Evolutionary conservation across 1,284 basidiomycete genomes (phyloP).

Genomic region (Porodaedalea pini): DNA sequence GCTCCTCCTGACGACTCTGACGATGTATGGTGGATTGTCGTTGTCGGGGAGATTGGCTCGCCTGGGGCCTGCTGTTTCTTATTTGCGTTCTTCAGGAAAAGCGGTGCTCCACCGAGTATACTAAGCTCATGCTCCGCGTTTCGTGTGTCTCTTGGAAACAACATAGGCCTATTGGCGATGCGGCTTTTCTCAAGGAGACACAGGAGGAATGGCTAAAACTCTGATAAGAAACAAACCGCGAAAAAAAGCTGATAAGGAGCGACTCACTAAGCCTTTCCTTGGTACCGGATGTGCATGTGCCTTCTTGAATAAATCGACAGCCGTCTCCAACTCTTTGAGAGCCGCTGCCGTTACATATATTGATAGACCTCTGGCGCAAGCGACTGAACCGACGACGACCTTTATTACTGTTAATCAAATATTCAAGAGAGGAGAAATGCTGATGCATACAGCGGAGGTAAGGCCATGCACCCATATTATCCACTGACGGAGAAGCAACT

Average conservation of each 20-base stretch:
- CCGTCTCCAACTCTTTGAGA: too few relatives aligned
- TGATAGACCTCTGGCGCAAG: conserved; percentile 15
- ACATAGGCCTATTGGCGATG: background rate
- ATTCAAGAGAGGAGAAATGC: background rate
- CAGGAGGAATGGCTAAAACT: conserved; percentile 11
- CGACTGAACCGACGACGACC: conserved; percentile 23
- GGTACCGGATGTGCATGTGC: conserved; percentile 16
- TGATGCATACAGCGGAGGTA: background rate
- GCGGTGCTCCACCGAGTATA: conserved; percentile 3
- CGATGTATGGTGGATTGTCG: too few relatives aligned
- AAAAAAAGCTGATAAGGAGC: too few relatives aligned
- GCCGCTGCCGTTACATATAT: conserved; percentile 13
- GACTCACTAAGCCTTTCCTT: conserved; percentile 9
- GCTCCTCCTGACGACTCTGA: too few relatives aligned
- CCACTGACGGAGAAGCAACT: conserved; percentile 11
- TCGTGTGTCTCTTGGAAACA: background rate
- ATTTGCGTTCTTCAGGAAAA: background rate
- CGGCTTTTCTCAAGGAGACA: conserved; percentile 2
- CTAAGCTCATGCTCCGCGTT: background rate
- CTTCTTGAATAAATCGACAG: conserved; percentile 8
- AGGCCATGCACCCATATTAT: conserved; percentile 10
- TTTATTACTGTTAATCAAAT: background rate
- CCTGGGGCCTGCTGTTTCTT: too few relatives aligned
- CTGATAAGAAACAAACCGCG: too few relatives aligned
- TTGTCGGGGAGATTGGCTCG: too few relatives aligned